phyloP scores from a whole-genome alignment of 2,329 filamentous ascomycete genomes.

The Colletotrichum gigasporum region DNA sequence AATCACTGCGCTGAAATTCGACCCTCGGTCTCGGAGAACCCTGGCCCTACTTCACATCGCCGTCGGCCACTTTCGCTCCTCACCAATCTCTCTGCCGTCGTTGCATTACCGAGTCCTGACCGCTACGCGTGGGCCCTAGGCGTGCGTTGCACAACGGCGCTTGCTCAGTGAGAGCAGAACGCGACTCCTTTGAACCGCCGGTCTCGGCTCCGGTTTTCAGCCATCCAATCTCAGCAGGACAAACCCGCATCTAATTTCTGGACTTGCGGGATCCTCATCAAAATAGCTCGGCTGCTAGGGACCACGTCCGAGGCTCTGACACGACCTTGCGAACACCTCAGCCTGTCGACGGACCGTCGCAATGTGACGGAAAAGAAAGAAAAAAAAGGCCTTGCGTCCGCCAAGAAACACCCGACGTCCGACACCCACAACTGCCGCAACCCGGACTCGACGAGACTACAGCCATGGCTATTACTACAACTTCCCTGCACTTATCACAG shows the following conservation, averaged over 20 bases:
- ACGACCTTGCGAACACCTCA: neutral
- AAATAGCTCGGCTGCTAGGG: constrained; percentile 6
- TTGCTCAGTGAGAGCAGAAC: neutral
- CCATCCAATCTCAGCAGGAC: constrained; percentile 20
- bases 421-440: constrained; percentile 27
- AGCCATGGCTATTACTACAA: neutral
- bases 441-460: constrained; percentile 1
- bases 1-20: neutral
- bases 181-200: constrained; percentile 2
- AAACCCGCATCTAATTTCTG: constrained; percentile 26
- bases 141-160: neutral
- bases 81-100: constrained; percentile 23
- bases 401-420: constrained; percentile 23
- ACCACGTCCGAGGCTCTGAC: constrained; percentile 13
- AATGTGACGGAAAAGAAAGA: constrained; percentile 18
- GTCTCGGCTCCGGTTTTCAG: constrained; percentile 14
- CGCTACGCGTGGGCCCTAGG: constrained; percentile 7
- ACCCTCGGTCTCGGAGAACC: neutral
- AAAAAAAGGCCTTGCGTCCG: neutral
- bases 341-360: neutral
- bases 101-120: constrained; percentile 22
- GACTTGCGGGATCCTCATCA: constrained; percentile 13
- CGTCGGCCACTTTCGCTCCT: neutral
- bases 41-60: constrained; percentile 2
- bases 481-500: constrained; percentile 16